Percentiles rank a stretch among this genome's conserved stretches.
phyloP scores from a whole-genome alignment of 768 basidiomycete genomes.

The Psilocybe cubensis region DNA sequence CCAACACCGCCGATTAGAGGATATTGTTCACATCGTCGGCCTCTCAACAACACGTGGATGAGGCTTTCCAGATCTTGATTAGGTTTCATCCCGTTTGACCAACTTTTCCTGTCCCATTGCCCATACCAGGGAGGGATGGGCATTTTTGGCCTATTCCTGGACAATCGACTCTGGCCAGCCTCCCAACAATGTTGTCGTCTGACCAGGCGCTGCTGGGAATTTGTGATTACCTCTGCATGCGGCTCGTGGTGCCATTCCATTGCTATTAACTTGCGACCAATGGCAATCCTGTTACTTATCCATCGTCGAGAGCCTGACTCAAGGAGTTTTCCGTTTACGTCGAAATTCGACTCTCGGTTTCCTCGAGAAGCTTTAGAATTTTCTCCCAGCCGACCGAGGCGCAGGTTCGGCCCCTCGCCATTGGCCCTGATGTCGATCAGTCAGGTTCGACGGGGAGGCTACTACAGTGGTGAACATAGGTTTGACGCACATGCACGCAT shows the following conservation, averaged over 20 bases:
- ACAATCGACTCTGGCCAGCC: constrained; percentile 13
- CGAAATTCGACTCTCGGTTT: constrained; percentile 21
- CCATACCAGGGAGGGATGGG: constrained; percentile 11
- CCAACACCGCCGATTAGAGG: constrained; percentile 23
- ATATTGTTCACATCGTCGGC: constrained; percentile 23
- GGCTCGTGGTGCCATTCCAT: constrained; percentile 9
- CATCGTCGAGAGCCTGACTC: constrained; percentile 12
- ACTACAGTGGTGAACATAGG: background rate
- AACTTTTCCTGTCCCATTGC: constrained; percentile 6
- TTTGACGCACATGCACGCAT: background rate
- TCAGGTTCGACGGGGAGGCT: background rate
- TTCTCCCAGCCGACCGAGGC: constrained; percentile 10
- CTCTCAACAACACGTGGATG: constrained; percentile 24
- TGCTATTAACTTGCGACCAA: constrained; percentile 13
- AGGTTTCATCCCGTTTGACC: constrained; percentile 9
- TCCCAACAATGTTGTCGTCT: constrained; percentile 19
- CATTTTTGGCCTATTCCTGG: constrained; percentile 15
- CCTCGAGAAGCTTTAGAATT: constrained; percentile 21
- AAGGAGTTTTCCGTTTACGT: constrained; percentile 13
- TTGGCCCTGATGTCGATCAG: background rate
- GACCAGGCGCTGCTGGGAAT: constrained; percentile 21
- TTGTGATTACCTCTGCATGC: constrained; percentile 8
- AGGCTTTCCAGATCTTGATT: constrained; percentile 21
- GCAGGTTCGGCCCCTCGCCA: background rate
- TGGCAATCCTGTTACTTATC: constrained; percentile 18